These are phyloP conservation scores for Calonectria pseudoreteaudii DNA, from an alignment of 2,329 filamentous ascomycete species.

Conservation along the genomic window DNA sequence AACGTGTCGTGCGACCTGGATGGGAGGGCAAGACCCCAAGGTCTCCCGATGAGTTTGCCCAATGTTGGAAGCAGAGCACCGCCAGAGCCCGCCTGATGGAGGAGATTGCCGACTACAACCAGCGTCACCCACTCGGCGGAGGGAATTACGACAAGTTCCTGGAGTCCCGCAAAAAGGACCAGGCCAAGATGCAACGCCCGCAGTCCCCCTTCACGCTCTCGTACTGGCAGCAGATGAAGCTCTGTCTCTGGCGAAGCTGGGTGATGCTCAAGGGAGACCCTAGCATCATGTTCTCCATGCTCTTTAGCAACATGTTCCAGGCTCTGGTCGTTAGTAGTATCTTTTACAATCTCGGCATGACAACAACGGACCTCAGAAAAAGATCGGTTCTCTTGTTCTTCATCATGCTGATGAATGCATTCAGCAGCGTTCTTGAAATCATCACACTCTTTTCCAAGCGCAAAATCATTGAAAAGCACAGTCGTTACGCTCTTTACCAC, in stretches of 20 bases:
- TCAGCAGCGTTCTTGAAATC: constrained; percentile 33
- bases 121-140: constrained; percentile 35
- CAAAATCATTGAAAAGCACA: constrained; percentile 47
- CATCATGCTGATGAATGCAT: constrained; percentile 32
- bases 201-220: constrained; percentile 31
- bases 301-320: constrained; percentile 31
- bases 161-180: constrained; percentile 32
- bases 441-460: constrained; percentile 41
- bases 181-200: constrained; percentile 11
- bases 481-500: constrained; percentile 47
- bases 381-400: constrained; percentile 28
- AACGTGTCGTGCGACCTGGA: constrained; percentile 48
- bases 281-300: constrained; percentile 29
- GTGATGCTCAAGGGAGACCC: constrained; percentile 28
- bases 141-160: constrained; percentile 34
- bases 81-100: constrained; percentile 39
- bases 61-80: constrained; percentile 44
- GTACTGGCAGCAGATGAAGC: constrained; percentile 17
- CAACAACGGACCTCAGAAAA: constrained; percentile 21
- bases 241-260: constrained; percentile 27
- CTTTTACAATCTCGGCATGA: constrained; percentile 28
- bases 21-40: constrained; percentile 47
- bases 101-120: constrained; percentile 45
- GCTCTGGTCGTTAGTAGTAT: constrained; percentile 29
- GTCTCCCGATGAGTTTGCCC: constrained; percentile 50